phyloP scores from a whole-genome alignment of 2,329 filamentous ascomycete genomes.

The Fusarium dlaminii region DNA sequence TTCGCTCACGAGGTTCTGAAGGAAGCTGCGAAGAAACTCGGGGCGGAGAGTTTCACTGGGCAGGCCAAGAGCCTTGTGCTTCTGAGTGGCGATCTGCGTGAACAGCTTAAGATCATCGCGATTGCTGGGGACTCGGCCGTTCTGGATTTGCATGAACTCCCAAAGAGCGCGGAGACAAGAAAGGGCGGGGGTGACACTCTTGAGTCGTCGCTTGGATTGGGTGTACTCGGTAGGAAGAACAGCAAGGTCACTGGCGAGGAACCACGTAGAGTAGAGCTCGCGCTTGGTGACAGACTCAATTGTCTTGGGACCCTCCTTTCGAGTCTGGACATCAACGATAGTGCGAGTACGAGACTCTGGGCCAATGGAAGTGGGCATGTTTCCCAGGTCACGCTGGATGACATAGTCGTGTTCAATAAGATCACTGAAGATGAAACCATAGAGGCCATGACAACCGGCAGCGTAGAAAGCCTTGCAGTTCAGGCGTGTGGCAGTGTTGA shows the following conservation, averaged over 20 bases:
- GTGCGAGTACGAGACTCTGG: constrained; percentile 81
- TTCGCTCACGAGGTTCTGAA: constrained; percentile 87
- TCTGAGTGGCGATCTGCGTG: constrained; percentile 79
- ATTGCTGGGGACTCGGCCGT: constrained; percentile 63
- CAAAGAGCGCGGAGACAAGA: constrained; percentile 90
- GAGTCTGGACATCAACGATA: constrained; percentile 76
- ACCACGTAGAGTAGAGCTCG: constrained; percentile 88
- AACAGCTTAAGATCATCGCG: constrained; percentile 77
- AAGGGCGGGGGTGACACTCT: constrained; percentile 82
- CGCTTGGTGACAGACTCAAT: constrained; percentile 91
- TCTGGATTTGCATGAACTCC: constrained; percentile 73
- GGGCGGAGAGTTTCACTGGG: constrained; percentile 73
- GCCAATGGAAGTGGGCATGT: constrained; percentile 68
- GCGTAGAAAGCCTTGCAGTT: constrained; percentile 87
- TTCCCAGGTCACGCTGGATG: constrained; percentile 84
- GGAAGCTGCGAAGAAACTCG: constrained; percentile 81
- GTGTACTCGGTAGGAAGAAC: constrained; percentile 74
- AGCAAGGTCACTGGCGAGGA: constrained; percentile 82
- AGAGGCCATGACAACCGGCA: constrained; percentile 86
- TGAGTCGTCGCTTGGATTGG: constrained; percentile 73
- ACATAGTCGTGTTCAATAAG: constrained; percentile 90
- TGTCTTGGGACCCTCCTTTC: constrained; percentile 72
- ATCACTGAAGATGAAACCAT: constrained; percentile 95
- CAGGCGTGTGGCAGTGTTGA: constrained; percentile 88
- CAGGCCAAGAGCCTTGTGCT: constrained; percentile 78